Evolutionary conservation across 192 early-diverging fungal species (phyloP).

Genomic region (Coemansia reversa): DNA sequence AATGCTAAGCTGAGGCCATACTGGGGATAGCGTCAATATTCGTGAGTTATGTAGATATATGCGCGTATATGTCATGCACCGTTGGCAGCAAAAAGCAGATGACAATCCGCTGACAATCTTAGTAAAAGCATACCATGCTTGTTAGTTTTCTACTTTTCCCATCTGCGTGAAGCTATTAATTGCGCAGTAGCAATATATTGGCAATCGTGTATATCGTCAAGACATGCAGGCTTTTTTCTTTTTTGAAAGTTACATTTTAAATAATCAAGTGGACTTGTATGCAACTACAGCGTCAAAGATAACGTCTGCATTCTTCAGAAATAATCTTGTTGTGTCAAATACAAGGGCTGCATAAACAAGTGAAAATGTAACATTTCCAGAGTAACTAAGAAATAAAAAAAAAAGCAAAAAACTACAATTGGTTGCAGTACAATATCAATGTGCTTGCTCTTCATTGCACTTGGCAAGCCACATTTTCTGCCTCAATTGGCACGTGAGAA

Average conservation of each 20-base stretch:
- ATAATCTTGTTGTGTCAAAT: not conserved
- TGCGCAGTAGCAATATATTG: conserved; percentile 35
- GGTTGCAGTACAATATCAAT: not conserved
- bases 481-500: not conserved
- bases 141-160: conserved; percentile 6
- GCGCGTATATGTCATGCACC: conserved; percentile 24
- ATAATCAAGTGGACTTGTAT: not conserved
- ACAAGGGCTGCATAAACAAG: not conserved
- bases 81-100: conserved; percentile 1
- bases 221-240: not conserved
- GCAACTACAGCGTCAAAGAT: not conserved
- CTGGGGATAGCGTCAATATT: conserved; percentile 4
- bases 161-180: conserved; percentile 19
- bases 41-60: conserved; percentile 12
- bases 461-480: not conserved
- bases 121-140: not conserved
- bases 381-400: not conserved
- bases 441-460: not conserved
- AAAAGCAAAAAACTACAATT: not conserved
- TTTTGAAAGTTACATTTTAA: not conserved
- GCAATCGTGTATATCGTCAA: not conserved
- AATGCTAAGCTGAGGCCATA: not conserved
- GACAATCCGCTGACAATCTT: conserved; percentile 10
- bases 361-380: not conserved
- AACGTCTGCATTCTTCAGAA: not conserved